Base-by-base conservation (phyloP, 306 rosid genomes). In the Quercus glauca region DNA sequence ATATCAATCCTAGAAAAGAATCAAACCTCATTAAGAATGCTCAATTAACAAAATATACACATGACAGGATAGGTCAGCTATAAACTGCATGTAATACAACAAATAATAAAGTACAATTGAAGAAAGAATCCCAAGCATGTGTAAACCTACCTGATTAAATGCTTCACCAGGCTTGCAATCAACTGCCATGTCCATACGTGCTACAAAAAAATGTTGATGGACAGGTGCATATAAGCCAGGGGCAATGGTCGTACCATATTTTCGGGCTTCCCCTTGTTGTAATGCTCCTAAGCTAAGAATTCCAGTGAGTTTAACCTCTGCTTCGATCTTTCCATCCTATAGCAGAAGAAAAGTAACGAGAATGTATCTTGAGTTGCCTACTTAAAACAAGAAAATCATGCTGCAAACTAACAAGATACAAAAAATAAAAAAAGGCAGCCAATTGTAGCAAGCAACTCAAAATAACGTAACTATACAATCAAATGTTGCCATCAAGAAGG, bases 161-260 rank as follows among this genome's bases (percentile, higher is more conserved):
- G 92, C 87, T 88, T 92, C 97, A 35, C 97, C 97, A 37, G 97
- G 94, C 82, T 84, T 92, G 85, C 97, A 88, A 84, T 92, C 97
- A 65, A 92, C 92, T 51, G 94, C 89, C 97, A 92, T 92, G 88
- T 92, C 92, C 94, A 92, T 87, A 49, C 97, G 94, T 67, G 97
- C 97, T 68, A 92, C 97, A 73, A 90, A 90, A 73, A 92, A 90
- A 81, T 92, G 97, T 78, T 90, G 97, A 85, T 92, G 91, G 74
- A 92, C 94, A 71, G 94, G 97, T 0, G 94, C 97, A 76, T 92
- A 92, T 68, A 92, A 78, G 65, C 97, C 97, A 57, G 94, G 97
- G 8, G 94, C 97, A 79, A 92, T 92, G 45, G 90, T 92, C 76
- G 97, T 92, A 55, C 97, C 97, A 76, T 92, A 92, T 81, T 90